phyloP scores from a whole-genome alignment of 306 rosid genomes.

The Benincasa hispida region DNA sequence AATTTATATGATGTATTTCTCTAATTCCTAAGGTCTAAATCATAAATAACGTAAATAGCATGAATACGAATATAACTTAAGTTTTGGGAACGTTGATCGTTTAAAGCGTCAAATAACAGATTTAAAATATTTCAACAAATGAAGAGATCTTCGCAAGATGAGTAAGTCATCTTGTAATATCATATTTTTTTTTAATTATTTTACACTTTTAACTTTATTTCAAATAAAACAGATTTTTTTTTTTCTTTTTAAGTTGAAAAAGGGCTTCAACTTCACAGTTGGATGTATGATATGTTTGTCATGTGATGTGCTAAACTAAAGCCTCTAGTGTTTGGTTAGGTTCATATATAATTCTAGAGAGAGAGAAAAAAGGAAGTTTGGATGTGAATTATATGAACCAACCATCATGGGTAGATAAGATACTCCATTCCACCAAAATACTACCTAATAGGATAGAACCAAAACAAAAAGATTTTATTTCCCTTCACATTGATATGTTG shows the following conservation, averaged over 20 bases:
- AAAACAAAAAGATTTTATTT: neutral
- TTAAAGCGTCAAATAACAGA: no score
- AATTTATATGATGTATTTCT: no score
- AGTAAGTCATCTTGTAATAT: no score
- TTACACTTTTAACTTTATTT: no score
- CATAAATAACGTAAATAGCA: no score
- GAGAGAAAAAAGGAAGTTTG: neutral
- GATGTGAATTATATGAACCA: constrained; percentile 1
- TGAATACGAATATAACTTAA: no score
- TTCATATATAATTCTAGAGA: neutral
- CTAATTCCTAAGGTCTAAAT: no score
- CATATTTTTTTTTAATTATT: no score
- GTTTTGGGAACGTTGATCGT: no score
- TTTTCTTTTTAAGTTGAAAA: no score
- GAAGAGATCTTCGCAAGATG: no score
- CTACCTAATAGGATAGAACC: neutral
- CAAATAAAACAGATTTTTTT: neutral
- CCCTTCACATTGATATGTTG: neutral
- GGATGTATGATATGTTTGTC: neutral
- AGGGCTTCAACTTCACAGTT: neutral
- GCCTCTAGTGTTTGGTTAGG: neutral
- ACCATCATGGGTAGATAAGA: constrained; percentile 3
- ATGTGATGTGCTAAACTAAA: neutral
- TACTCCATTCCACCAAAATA: neutral
- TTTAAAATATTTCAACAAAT: no score